phyloP scores from a whole-genome alignment of 495 filamentous ascomycete genomes.

The Extremus antarcticus region DNA sequence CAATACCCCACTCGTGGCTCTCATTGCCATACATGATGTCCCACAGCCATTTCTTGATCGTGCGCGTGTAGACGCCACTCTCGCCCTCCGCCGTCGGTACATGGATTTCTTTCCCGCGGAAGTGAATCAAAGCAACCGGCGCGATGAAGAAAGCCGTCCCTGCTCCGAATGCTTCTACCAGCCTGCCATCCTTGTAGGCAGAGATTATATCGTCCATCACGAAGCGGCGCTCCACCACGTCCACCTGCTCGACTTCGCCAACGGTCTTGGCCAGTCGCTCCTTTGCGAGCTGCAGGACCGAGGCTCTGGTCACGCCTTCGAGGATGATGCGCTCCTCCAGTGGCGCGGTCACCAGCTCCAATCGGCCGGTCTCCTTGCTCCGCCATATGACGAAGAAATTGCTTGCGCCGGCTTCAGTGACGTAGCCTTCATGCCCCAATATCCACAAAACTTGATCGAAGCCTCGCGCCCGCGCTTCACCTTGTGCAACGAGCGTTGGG shows the following conservation, averaged over 20 bases:
- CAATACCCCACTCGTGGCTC: slow-evolving; percentile 67
- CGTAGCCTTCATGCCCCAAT: slow-evolving; percentile 59
- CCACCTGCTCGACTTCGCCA: slow-evolving; percentile 40
- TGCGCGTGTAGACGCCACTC: slow-evolving; percentile 50
- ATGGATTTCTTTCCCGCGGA: slow-evolving; percentile 55
- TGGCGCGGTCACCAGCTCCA: slow-evolving; percentile 73
- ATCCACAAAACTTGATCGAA: slow-evolving; percentile 91
- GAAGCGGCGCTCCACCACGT: slow-evolving; percentile 70
- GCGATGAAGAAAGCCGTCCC: slow-evolving; percentile 87
- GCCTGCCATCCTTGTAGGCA: slow-evolving; percentile 60
- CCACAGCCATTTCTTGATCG: slow-evolving; percentile 66
- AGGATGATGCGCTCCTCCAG: slow-evolving; percentile 73
- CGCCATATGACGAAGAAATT: slow-evolving; percentile 88
- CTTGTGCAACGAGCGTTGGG: slow-evolving; percentile 63
- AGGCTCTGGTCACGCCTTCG: slow-evolving; percentile 70
- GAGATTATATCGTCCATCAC: slow-evolving; percentile 67
- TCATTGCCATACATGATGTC: slow-evolving; percentile 82
- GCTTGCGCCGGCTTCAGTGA: slow-evolving; percentile 84
- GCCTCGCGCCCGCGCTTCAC: slow-evolving; percentile 56
- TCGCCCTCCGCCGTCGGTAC: slow-evolving; percentile 51
- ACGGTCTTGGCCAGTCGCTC: slow-evolving; percentile 37
- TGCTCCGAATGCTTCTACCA: slow-evolving; percentile 75
- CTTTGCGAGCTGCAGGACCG: slow-evolving; percentile 61
- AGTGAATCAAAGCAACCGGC: slow-evolving; percentile 62
- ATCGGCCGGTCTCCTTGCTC: slow-evolving; percentile 48